Evolutionary conservation across 805 yeast genomes (phyloP).

Genomic region (Ogataea methylovora): DNA sequence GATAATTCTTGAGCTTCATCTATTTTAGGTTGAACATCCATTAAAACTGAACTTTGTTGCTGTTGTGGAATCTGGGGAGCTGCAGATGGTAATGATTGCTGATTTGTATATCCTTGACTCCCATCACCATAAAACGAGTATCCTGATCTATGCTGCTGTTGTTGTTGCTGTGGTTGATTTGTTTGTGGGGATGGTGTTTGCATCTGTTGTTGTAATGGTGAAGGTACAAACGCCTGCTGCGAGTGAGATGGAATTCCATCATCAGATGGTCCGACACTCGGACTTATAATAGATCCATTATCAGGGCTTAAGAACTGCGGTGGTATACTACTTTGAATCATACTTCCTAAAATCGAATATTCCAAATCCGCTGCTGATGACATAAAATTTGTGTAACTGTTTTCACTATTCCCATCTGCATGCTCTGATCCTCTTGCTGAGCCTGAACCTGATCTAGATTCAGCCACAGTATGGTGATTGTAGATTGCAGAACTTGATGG

Average conservation of each 20-base stretch:
- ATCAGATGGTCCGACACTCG: conserved; percentile 25
- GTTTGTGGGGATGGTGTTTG: neutral
- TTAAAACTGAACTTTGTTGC: neutral
- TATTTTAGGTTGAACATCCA: neutral
- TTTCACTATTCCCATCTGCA: too few species aligned
- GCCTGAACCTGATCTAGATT: too few species aligned
- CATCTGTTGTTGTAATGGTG: neutral
- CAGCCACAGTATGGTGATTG: too few species aligned
- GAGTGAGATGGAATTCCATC: conserved; percentile 6
- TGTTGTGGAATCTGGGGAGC: neutral
- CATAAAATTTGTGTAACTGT: too few species aligned
- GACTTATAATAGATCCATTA: neutral
- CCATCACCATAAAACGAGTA: neutral
- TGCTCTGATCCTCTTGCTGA: too few species aligned
- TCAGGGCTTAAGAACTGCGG: too few species aligned
- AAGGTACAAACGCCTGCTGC: conserved; percentile 1
- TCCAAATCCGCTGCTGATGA: conserved; percentile 71
- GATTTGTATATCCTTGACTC: neutral
- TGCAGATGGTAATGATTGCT: conserved; percentile 1
- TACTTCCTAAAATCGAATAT: conserved; percentile 60
- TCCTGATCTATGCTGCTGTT: conserved; percentile 1
- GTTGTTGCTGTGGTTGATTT: conserved; percentile 1
- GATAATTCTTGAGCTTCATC: neutral
- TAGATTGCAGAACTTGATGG: too few species aligned
- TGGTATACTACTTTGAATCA: conserved; percentile 42